Evolutionary conservation across 2,329 filamentous ascomycete species (phyloP).

Genomic region (Fonsecaea nubica): DNA sequence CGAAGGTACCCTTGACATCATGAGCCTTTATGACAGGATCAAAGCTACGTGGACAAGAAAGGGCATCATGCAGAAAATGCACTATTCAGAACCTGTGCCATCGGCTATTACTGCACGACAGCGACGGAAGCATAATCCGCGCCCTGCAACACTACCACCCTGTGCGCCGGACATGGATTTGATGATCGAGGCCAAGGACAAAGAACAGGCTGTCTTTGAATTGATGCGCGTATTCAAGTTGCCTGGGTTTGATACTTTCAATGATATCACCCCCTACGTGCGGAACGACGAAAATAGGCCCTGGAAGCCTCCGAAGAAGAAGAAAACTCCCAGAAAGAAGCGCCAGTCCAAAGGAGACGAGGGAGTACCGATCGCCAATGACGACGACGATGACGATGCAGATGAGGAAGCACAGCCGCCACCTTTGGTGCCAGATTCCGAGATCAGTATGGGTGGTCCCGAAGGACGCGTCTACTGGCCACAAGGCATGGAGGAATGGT

Average conservation of each 20-base stretch:
- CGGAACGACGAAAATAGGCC: slow-evolving; percentile 76
- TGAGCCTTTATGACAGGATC: slow-evolving; percentile 76
- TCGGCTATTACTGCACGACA: slow-evolving; percentile 79
- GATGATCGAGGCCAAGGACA: slow-evolving; percentile 99
- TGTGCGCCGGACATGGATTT: slow-evolving; percentile 85
- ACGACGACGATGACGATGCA: slow-evolving; percentile 43
- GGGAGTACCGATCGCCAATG: slow-evolving; percentile 48
- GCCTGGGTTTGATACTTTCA: slow-evolving; percentile 76
- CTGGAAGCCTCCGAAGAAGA: slow-evolving; percentile 56
- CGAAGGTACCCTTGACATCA: slow-evolving; percentile 85
- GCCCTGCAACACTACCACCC: slow-evolving; percentile 80
- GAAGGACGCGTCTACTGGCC: slow-evolving; percentile 89
- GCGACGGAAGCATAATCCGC: slow-evolving; percentile 81
- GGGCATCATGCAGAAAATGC: slow-evolving; percentile 91
- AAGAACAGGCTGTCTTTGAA: slow-evolving; percentile 95
- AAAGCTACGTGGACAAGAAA: slow-evolving; percentile 83
- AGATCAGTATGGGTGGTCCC: slow-evolving; percentile 85
- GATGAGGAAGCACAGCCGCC: slow-evolving; percentile 53
- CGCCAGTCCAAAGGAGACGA: slow-evolving; percentile 43
- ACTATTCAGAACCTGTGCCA: slow-evolving; percentile 83
- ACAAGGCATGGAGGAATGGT: slow-evolving; percentile 85
- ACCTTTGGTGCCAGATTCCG: slow-evolving; percentile 65
- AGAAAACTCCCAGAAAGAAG: slow-evolving; percentile 48
- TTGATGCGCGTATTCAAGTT: slow-evolving; percentile 88
- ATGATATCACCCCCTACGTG: slow-evolving; percentile 77